Evolutionary conservation across 306 rosid genomes (phyloP).

Genomic region (Inga leiocalycina): DNA sequence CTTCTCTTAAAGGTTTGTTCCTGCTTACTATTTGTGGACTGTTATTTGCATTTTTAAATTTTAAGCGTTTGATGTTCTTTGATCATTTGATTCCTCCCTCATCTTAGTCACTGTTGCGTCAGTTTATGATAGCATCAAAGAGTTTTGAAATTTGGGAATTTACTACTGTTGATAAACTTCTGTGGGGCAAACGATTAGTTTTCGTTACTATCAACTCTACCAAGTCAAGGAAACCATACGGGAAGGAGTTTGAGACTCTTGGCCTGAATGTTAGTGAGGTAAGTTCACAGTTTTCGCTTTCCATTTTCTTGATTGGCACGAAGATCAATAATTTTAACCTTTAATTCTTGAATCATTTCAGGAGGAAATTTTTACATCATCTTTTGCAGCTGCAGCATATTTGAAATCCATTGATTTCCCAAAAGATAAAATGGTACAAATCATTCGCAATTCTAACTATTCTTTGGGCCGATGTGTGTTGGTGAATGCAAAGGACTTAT

Average conservation of each 20-base stretch:
- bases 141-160: slow-evolving; percentile 2
- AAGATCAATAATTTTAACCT: slow-evolving; percentile 14
- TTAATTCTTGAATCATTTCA: slow-evolving; percentile 42
- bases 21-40: slow-evolving; percentile 20
- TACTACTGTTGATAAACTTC: slow-evolving; percentile 23
- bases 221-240: slow-evolving; percentile 97
- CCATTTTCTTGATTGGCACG: slow-evolving; percentile 14
- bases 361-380: slow-evolving; percentile 99
- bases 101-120: neutral
- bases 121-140: neutral
- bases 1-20: slow-evolving; percentile 88
- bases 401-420: slow-evolving; percentile 90
- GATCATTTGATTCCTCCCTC: neutral
- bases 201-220: slow-evolving; percentile 98
- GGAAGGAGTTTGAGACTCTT: slow-evolving; percentile 96
- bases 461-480: slow-evolving; percentile 10
- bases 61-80: neutral
- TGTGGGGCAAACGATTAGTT: slow-evolving; percentile 90
- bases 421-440: slow-evolving; percentile 85
- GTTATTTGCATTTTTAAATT: slow-evolving; percentile 22
- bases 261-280: slow-evolving; percentile 89
- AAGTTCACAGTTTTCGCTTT: slow-evolving; percentile 34
- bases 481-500: slow-evolving; percentile 40
- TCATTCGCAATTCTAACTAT: neutral
- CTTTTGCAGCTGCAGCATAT: slow-evolving; percentile 97